These are phyloP conservation scores for Linnemannia exigua DNA, from an alignment of 192 early-diverging fungal genomes.

Conservation along the genomic window DNA sequence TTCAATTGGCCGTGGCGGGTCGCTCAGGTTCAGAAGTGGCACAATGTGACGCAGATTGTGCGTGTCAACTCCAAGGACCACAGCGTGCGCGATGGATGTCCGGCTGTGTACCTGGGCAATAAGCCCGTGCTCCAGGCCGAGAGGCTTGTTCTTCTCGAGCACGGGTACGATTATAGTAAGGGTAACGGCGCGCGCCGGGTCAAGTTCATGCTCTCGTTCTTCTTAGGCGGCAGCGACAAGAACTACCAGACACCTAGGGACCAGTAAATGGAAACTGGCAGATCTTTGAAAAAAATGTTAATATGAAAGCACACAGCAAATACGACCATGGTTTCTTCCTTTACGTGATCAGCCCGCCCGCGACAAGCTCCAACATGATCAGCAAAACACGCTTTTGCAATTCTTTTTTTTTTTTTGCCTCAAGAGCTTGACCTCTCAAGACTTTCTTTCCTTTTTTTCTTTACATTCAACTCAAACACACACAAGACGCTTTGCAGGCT, in stretches of 20 bases:
- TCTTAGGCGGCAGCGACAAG: conserved; percentile 21
- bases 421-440: not conserved
- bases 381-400: not conserved
- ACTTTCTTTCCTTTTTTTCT: not conserved
- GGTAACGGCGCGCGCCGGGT: not conserved
- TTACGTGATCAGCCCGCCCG: not conserved
- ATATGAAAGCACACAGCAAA: not conserved
- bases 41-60: conserved; percentile 35
- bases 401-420: not conserved
- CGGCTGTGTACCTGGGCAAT: conserved; percentile 34
- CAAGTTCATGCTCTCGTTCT: conserved; percentile 41
- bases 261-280: conserved; percentile 30
- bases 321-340: not conserved
- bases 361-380: not conserved
- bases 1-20: conserved; percentile 63
- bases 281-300: conserved; percentile 29
- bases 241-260: conserved; percentile 11
- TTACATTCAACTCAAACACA: not conserved
- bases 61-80: conserved; percentile 31
- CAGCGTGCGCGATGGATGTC: conserved; percentile 24
- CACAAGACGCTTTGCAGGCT: not conserved
- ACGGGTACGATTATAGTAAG: conserved; percentile 8
- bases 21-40: conserved; percentile 62
- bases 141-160: conserved; percentile 32
- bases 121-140: conserved; percentile 18